These are phyloP conservation scores for Pseudogymnoascus sp. DNA, from an alignment of 2,329 filamentous ascomycete genomes.

Conservation along the genomic window DNA sequence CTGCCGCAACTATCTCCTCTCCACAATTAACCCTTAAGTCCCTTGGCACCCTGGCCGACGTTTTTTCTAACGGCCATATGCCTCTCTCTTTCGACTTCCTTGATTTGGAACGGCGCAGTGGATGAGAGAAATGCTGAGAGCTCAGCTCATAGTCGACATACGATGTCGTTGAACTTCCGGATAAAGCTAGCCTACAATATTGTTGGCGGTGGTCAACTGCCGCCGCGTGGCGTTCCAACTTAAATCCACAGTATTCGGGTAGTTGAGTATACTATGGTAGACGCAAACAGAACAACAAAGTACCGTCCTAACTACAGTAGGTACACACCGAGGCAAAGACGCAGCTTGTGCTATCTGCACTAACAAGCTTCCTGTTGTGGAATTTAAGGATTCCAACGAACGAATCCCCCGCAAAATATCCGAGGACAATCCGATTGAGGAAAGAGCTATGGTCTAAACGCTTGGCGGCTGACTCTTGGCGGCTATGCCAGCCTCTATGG, in stretches of 20 bases:
- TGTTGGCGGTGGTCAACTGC: neutral
- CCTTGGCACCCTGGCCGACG: neutral
- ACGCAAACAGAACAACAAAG: conserved; percentile 5
- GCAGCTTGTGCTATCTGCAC: neutral
- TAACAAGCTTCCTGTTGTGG: conserved; percentile 7
- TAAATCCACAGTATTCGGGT: neutral
- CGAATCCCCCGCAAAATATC: neutral
- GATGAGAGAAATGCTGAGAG: neutral
- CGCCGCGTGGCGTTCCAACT: neutral
- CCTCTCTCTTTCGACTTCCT: neutral
- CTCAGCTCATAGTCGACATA: neutral
- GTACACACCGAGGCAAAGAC: neutral
- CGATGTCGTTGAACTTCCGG: neutral
- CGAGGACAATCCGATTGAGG: neutral
- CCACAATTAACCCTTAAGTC: neutral
- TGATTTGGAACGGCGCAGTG: neutral
- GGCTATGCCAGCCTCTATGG: neutral
- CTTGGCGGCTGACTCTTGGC: neutral
- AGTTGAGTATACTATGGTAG: neutral
- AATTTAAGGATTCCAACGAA: neutral
- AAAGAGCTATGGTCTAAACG: neutral
- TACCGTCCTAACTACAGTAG: neutral
- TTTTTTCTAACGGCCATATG: neutral
- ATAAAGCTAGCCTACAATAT: neutral
- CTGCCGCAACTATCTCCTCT: neutral